A percentile compares a stretch with the other conserved stretches of the same genome.
phyloP scores from a whole-genome alignment of 257 asterid genomes.

The Lavandula angustifolia region DNA sequence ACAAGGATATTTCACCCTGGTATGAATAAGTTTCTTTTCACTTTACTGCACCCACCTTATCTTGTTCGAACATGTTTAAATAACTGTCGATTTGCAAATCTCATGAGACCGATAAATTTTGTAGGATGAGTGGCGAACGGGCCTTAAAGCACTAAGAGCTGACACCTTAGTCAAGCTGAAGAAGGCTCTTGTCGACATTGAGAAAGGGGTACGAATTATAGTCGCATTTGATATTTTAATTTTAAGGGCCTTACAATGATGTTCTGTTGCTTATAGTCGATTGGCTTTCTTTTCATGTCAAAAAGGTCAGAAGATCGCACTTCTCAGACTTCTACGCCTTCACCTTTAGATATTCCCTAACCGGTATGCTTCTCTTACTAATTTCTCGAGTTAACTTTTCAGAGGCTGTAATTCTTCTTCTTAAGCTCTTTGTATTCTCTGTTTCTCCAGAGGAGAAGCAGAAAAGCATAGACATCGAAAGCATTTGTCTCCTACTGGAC shows the following conservation, averaged over 20 bases:
- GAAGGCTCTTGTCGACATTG: slow-evolving; percentile 64
- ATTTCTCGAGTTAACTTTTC: not conserved
- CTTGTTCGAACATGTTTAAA: not conserved
- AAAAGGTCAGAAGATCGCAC: slow-evolving; percentile 65
- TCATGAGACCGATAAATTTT: slow-evolving; percentile 10
- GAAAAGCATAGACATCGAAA: slow-evolving; percentile 75
- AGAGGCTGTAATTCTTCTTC: not conserved
- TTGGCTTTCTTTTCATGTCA: slow-evolving; percentile 25
- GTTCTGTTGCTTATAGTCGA: slow-evolving; percentile 16
- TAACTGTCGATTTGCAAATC: slow-evolving; percentile 1
- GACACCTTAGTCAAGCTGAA: slow-evolving; percentile 55
- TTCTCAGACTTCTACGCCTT: slow-evolving; percentile 67
- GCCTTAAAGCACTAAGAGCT: slow-evolving; percentile 62
- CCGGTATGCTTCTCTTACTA: slow-evolving; percentile 48
- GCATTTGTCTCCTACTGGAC: slow-evolving; percentile 66
- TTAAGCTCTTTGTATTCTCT: slow-evolving; percentile 23
- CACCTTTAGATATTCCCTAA: slow-evolving; percentile 72
- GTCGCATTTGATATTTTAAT: not conserved
- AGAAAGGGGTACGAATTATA: slow-evolving; percentile 55
- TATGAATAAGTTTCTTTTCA: slow-evolving; percentile 33
- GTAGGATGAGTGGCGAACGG: slow-evolving; percentile 87
- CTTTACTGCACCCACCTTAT: slow-evolving; percentile 6
- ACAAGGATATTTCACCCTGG: slow-evolving; percentile 94
- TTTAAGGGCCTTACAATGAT: not conserved
- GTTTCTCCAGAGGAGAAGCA: slow-evolving; percentile 72